A percentile compares a stretch with the other conserved stretches of the same genome.
These are phyloP conservation scores for Wickerhamomyces silvicola DNA, from an alignment of 805 yeast species.

Conservation along the genomic window DNA sequence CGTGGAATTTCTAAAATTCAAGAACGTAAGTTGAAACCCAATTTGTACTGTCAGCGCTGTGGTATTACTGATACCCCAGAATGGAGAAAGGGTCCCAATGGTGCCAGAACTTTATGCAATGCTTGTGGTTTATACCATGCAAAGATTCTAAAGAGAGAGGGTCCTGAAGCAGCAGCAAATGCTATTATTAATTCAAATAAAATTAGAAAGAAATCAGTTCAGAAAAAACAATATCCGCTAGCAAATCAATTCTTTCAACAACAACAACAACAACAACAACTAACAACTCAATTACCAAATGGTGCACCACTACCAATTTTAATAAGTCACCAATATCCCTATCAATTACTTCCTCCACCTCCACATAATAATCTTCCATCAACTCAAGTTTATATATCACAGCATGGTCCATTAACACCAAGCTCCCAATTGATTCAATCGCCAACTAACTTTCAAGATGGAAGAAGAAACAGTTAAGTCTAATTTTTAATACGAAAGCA, in stretches of 20 bases:
- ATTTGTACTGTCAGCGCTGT: slow-evolving; percentile 38
- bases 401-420: too few species aligned
- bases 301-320: neutral
- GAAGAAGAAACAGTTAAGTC: too few species aligned
- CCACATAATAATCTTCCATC: too few species aligned
- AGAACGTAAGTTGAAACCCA: slow-evolving; percentile 2
- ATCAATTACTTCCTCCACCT: neutral
- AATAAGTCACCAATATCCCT: neutral
- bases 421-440: too few species aligned
- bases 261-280: neutral
- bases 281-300: neutral
- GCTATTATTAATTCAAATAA: slow-evolving; percentile 13
- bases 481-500: too few species aligned
- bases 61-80: slow-evolving; percentile 64
- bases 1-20: slow-evolving; percentile 1
- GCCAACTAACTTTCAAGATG: too few species aligned
- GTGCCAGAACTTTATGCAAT: slow-evolving; percentile 69
- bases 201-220: slow-evolving; percentile 4
- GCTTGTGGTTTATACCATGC: slow-evolving; percentile 79
- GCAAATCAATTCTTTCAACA: neutral
- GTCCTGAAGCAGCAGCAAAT: slow-evolving; percentile 22
- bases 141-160: slow-evolving; percentile 48
- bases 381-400: too few species aligned
- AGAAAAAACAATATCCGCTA: slow-evolving; percentile 18
- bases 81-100: slow-evolving; percentile 80